Conservation (phyloP, 2,329 filamentous ascomycete species). For the Beauveria sp. region DNA sequence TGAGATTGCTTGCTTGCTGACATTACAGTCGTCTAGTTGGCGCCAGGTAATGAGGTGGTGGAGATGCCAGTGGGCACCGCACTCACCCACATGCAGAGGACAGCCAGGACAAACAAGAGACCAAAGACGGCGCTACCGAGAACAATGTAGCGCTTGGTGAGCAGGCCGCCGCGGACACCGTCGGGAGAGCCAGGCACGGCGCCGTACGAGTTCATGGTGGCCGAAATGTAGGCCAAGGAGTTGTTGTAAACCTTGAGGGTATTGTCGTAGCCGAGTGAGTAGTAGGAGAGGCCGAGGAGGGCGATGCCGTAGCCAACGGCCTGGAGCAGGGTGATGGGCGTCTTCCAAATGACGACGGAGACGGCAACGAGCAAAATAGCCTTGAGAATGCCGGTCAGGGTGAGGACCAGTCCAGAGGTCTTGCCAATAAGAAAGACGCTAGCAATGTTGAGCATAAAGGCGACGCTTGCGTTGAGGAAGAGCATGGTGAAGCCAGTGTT, state of each 20-base stretch:
- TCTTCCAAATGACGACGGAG: conserved; percentile 72
- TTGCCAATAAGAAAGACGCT: conserved; percentile 86
- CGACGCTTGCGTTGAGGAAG: conserved; percentile 66
- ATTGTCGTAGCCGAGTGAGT: conserved; percentile 36
- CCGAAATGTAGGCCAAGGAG: conserved; percentile 18
- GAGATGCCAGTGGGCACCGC: neutral
- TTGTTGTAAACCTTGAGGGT: conserved; percentile 19
- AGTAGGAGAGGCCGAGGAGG: conserved; percentile 41
- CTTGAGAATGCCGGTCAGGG: conserved; percentile 79
- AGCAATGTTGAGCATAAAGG: conserved; percentile 74
- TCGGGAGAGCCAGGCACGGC: conserved; percentile 9
- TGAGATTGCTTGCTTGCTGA: neutral
- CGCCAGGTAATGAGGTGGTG: neutral
- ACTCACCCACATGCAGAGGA: conserved; percentile 7
- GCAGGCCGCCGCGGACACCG: conserved; percentile 13
- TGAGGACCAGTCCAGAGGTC: conserved; percentile 79
- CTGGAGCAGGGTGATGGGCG: conserved; percentile 62
- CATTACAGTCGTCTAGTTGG: neutral
- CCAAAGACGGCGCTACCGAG: conserved; percentile 20
- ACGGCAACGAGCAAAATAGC: conserved; percentile 74
- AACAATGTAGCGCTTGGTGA: conserved; percentile 15
- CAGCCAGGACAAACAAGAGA: conserved; percentile 19
- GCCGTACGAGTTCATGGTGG: conserved; percentile 17
- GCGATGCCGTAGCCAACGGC: conserved; percentile 72
- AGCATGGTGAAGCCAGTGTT: conserved; percentile 58